A percentile compares a stretch with the other conserved stretches of the same genome.
phyloP scores from a whole-genome alignment of 2,329 filamentous ascomycete genomes.

The Cytospora schulzeri region DNA sequence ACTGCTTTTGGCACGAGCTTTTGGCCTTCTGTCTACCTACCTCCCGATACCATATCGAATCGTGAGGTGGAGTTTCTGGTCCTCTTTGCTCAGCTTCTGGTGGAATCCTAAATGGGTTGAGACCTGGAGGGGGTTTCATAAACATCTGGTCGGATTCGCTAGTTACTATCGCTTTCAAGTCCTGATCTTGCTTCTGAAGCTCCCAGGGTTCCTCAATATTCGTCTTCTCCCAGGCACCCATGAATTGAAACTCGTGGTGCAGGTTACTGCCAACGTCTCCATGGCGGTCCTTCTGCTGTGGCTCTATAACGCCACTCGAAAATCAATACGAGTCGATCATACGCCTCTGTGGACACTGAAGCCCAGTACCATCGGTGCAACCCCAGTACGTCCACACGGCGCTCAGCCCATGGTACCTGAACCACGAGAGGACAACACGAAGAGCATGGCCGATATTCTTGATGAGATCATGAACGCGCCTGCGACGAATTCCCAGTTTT shows the following conservation, averaged over 20 bases:
- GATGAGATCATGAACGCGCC: constrained; percentile 46
- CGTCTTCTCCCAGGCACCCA: constrained; percentile 43
- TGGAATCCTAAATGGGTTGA: constrained; percentile 71
- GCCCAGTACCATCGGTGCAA: constrained; percentile 27
- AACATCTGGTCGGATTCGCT: constrained; percentile 60
- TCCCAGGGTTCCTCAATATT: constrained; percentile 47
- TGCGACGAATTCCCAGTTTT: constrained; percentile 22
- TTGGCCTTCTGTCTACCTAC: constrained; percentile 37
- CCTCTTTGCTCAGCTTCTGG: constrained; percentile 58
- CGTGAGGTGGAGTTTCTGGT: constrained; percentile 50
- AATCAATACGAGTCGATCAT: constrained; percentile 59
- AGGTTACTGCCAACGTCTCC: constrained; percentile 56
- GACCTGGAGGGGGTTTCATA: constrained; percentile 60
- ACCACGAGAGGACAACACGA: constrained; percentile 36
- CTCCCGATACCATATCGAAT: constrained; percentile 46
- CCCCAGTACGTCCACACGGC: constrained; percentile 24
- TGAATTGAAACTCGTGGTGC: constrained; percentile 42
- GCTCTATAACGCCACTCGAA: constrained; percentile 47
- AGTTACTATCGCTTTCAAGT: constrained; percentile 69
- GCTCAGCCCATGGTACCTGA: constrained; percentile 22
- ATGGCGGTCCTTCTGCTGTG: constrained; percentile 55
- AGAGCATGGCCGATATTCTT: constrained; percentile 50
- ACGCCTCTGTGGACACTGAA: constrained; percentile 49
- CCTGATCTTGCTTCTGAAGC: constrained; percentile 58
- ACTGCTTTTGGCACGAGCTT: constrained; percentile 14